Conservation (phyloP, 1,284 basidiomycete species). For the Athelia sp. region DNA sequence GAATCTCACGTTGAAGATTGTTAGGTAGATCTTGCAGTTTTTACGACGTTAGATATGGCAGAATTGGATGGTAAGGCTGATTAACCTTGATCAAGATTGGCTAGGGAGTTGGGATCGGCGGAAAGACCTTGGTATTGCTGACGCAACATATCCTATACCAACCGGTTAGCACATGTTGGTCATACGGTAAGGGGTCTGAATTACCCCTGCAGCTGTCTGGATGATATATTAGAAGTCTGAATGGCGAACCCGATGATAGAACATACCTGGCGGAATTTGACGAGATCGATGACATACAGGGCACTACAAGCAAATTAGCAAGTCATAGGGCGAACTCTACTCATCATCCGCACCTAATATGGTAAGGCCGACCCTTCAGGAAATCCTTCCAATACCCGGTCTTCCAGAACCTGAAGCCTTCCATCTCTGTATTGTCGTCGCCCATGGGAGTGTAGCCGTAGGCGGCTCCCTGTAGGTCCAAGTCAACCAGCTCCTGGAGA, state of each 20-base stretch:
- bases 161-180: slow-evolving; percentile 4
- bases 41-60: neutral
- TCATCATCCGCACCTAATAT: slow-evolving; percentile 70
- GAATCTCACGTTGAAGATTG: slow-evolving; percentile 82
- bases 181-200: slow-evolving; percentile 14
- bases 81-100: slow-evolving; percentile 91
- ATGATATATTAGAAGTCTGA: slow-evolving; percentile 8
- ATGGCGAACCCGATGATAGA: neutral
- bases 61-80: neutral
- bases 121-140: slow-evolving; percentile 92
- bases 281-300: slow-evolving; percentile 94
- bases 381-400: slow-evolving; percentile 92
- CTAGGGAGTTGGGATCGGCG: slow-evolving; percentile 88
- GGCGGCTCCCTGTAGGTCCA: slow-evolving; percentile 87
- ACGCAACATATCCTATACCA: slow-evolving; percentile 76
- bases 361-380: slow-evolving; percentile 78
- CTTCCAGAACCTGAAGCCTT: slow-evolving; percentile 98
- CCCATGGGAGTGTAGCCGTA: slow-evolving; percentile 99
- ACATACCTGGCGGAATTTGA: slow-evolving; percentile 82
- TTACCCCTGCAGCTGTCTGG: slow-evolving; percentile 76
- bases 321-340: slow-evolving; percentile 2
- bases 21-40: slow-evolving; percentile 76
- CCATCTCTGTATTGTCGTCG: slow-evolving; percentile 91
- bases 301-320: slow-evolving; percentile 49
- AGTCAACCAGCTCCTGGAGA: slow-evolving; percentile 85